Conservation (phyloP, 2,329 filamentous ascomycete genomes). For the Cadophora luteo-olivacea region DNA sequence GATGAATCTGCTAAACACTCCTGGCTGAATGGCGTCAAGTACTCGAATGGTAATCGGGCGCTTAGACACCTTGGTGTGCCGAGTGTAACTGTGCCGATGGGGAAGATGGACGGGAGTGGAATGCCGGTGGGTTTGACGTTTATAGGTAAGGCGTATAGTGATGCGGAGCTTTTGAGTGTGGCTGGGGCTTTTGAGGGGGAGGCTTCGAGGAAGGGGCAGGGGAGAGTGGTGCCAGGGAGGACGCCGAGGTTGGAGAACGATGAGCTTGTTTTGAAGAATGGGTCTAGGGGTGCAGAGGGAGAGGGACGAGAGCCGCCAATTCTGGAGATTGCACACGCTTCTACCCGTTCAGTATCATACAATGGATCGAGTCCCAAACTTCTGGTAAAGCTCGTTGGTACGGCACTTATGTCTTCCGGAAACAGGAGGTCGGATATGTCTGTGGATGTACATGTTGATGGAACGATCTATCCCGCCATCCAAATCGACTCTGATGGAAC, state of each 20-base stretch:
- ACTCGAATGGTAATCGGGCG: conserved; percentile 59
- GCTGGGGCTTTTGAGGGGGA: not conserved
- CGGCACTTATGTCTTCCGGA: not conserved
- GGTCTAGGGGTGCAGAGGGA: not conserved
- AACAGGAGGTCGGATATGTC: too few species aligned
- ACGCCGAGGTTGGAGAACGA: not conserved
- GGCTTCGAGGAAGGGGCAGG: not conserved
- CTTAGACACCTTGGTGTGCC: conserved; percentile 61
- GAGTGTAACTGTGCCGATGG: conserved; percentile 54
- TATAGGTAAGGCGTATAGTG: conserved; percentile 55
- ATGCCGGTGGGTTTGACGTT: conserved; percentile 63
- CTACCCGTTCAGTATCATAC: not conserved
- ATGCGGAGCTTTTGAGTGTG: conserved; percentile 43
- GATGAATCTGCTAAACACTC: conserved; percentile 42
- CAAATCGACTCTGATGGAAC: not conserved
- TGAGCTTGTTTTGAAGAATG: not conserved
- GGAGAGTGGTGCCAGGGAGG: not conserved
- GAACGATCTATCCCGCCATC: not conserved
- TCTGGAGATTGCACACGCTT: not conserved
- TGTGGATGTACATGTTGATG: not conserved
- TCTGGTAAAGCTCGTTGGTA: not conserved
- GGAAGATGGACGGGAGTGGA: conserved; percentile 41
- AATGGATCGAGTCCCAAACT: too few species aligned
- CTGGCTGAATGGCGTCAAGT: conserved; percentile 58
- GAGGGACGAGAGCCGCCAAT: not conserved